Percentiles rank a stretch among this genome's conserved stretches.
Conservation (phyloP, 768 basidiomycete genomes). For the Calocera cornea region DNA sequence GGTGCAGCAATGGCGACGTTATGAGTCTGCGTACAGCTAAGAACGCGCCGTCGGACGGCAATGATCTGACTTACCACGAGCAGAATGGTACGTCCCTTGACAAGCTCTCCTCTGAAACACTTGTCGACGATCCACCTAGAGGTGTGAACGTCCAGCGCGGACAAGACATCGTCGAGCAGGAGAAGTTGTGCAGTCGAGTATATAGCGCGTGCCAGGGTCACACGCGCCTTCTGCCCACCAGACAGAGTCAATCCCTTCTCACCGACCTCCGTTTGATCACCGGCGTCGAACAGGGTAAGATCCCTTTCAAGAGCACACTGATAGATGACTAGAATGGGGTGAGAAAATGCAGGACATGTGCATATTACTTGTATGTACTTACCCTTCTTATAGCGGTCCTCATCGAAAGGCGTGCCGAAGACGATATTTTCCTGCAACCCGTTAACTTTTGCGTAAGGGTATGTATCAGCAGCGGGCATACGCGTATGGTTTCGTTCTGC, state of each 20-base stretch:
- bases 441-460: not conserved
- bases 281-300: slow-evolving; percentile 22
- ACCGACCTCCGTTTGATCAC: slow-evolving; percentile 25
- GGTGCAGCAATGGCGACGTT: slow-evolving; percentile 25
- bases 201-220: slow-evolving; percentile 25
- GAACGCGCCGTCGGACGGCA: not conserved
- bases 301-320: slow-evolving; percentile 19
- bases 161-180: slow-evolving; percentile 26
- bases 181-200: slow-evolving; percentile 21
- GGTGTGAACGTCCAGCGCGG: slow-evolving; percentile 31
- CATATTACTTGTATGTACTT: no score
- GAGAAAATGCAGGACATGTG: not conserved
- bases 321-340: not conserved
- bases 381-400: slow-evolving; percentile 17
- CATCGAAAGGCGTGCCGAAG: slow-evolving; percentile 23
- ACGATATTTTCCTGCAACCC: slow-evolving; percentile 21
- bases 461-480: not conserved
- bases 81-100: slow-evolving; percentile 38
- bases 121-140: slow-evolving; percentile 32
- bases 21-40: slow-evolving; percentile 20
- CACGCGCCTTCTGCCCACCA: slow-evolving; percentile 28
- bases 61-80: slow-evolving; percentile 32
- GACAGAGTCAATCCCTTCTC: slow-evolving; percentile 23
- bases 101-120: slow-evolving; percentile 35
- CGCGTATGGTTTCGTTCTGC: slow-evolving; percentile 18